These are phyloP conservation scores for Bisporella sp. DNA, from an alignment of 2,329 filamentous ascomycete genomes.

Conservation along the genomic window DNA sequence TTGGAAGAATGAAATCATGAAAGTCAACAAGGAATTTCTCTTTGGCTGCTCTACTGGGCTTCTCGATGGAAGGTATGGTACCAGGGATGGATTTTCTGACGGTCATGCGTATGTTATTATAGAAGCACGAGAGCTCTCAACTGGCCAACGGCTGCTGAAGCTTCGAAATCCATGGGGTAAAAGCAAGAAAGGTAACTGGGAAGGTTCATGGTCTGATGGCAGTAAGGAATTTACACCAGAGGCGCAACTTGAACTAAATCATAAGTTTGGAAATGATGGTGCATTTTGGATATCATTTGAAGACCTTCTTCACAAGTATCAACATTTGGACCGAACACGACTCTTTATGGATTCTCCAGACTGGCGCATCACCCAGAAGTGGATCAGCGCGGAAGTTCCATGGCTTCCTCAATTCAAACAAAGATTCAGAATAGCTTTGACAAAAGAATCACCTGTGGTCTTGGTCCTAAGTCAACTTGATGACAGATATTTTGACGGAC, in stretches of 20 bases:
- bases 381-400: constrained; percentile 55
- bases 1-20: constrained; percentile 74
- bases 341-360: constrained; percentile 48
- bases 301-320: constrained; percentile 56
- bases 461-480: constrained; percentile 57
- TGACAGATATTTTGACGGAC: constrained; percentile 52
- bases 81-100: constrained; percentile 51
- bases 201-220: constrained; percentile 50
- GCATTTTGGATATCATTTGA: constrained; percentile 59
- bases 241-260: constrained; percentile 48
- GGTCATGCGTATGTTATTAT: constrained; percentile 55
- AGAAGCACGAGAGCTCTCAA: constrained; percentile 45
- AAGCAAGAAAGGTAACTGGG: constrained; percentile 50
- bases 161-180: constrained; percentile 56
- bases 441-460: constrained; percentile 49
- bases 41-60: constrained; percentile 65
- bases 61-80: constrained; percentile 54
- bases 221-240: constrained; percentile 56
- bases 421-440: constrained; percentile 52
- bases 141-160: constrained; percentile 48
- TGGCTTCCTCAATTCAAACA: constrained; percentile 57
- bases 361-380: constrained; percentile 52
- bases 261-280: constrained; percentile 54
- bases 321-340: constrained; percentile 53
- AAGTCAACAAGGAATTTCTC: constrained; percentile 74